These are phyloP conservation scores for Vigna hirtella DNA, from an alignment of 306 rosid species.

Conservation along the genomic window DNA sequence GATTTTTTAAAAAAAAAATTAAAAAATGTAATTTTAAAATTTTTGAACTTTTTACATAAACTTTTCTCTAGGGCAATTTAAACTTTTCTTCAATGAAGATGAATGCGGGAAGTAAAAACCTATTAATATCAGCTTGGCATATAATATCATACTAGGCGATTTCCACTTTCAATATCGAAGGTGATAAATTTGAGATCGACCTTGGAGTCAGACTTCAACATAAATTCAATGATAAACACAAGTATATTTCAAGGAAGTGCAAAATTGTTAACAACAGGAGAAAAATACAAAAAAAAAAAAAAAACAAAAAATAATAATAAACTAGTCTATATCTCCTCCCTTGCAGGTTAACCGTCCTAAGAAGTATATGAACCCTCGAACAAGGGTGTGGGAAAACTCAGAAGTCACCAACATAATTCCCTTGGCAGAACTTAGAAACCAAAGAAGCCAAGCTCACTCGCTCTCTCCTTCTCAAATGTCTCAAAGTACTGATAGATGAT, in stretches of 20 bases:
- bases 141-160: too few relatives aligned
- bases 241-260: constrained; percentile 26
- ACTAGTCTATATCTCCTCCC: constrained; percentile 52
- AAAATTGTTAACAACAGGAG: constrained; percentile 7
- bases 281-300: not conserved
- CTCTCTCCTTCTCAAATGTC: constrained; percentile 89
- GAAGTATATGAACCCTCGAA: constrained; percentile 50
- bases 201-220: not conserved
- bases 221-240: constrained; percentile 21
- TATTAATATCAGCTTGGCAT: too few relatives aligned
- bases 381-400: constrained; percentile 44
- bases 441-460: constrained; percentile 90
- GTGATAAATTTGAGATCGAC: not conserved
- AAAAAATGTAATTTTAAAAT: too few relatives aligned
- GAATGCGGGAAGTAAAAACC: too few relatives aligned
- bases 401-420: constrained; percentile 30
- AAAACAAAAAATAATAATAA: constrained; percentile 36
- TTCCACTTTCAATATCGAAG: too few relatives aligned
- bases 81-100: too few relatives aligned
- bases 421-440: constrained; percentile 62
- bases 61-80: too few relatives aligned
- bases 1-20: too few relatives aligned
- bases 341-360: constrained; percentile 52
- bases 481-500: constrained; percentile 93
- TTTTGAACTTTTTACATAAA: too few relatives aligned